phyloP scores from a whole-genome alignment of 2,329 filamentous ascomycete genomes.

The Mollisiaceae sp. region DNA sequence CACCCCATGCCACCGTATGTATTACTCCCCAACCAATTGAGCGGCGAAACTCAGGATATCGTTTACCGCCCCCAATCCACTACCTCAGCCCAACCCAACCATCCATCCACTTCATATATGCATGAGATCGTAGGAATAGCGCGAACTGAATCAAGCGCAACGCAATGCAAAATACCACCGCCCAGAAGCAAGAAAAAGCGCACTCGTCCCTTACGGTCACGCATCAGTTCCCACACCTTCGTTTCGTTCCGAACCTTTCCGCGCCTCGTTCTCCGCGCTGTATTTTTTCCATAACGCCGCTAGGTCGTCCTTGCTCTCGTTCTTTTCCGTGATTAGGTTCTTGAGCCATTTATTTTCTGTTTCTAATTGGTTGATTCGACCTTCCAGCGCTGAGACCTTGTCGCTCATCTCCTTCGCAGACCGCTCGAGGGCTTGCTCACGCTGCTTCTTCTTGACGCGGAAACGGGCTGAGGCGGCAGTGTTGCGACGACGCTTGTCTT shows the following conservation, averaged over 20 bases:
- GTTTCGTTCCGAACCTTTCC: conserved; percentile 41
- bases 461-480: conserved; percentile 88
- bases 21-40: conserved; percentile 1
- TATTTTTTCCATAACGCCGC: conserved; percentile 48
- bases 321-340: conserved; percentile 82
- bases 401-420: conserved; percentile 84
- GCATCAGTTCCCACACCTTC: conserved; percentile 42
- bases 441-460: conserved; percentile 95
- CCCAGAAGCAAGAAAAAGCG: background rate
- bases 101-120: background rate
- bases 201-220: conserved; percentile 13
- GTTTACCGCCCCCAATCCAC: background rate
- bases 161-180: background rate
- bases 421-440: conserved; percentile 83
- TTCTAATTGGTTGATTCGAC: conserved; percentile 76
- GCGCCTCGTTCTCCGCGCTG: conserved; percentile 41
- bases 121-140: conserved; percentile 11
- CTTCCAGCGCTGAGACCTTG: conserved; percentile 75
- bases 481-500: conserved; percentile 88
- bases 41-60: background rate
- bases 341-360: conserved; percentile 84
- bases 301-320: conserved; percentile 55
- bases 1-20: conserved; percentile 1
- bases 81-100: background rate
- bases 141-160: conserved; percentile 27